These are phyloP conservation scores for Trypanosoma brucei DNA, from an alignment of 208 protist species.

Conservation along the genomic window DNA sequence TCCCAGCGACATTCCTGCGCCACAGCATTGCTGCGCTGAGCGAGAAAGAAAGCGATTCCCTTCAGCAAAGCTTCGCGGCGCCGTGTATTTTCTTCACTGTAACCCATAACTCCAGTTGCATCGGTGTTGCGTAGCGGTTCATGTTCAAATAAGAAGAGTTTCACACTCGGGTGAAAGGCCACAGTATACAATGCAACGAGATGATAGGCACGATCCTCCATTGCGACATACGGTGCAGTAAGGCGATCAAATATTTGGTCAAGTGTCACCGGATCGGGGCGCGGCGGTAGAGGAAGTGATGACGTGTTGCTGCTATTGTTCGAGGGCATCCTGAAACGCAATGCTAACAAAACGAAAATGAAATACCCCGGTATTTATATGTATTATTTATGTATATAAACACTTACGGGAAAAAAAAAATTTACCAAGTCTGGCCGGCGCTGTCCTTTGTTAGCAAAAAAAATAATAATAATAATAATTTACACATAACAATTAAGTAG, in stretches of 20 bases:
- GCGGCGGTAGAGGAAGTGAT: constrained; percentile 43
- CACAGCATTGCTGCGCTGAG: constrained; percentile 64
- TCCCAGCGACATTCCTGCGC: constrained; percentile 76
- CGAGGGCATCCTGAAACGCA: constrained; percentile 2
- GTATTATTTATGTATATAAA: no score
- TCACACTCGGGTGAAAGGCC: constrained; percentile 77
- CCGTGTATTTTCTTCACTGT: constrained; percentile 13
- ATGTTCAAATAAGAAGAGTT: constrained; percentile 73
- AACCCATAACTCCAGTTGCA: background rate
- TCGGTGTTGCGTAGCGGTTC: constrained; percentile 7
- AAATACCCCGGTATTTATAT: no score
- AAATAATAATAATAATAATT: no score
- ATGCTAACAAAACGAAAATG: no score
- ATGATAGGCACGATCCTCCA: constrained; percentile 66
- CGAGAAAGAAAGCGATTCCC: constrained; percentile 66
- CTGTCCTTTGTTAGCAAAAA: no score
- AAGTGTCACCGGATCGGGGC: constrained; percentile 75
- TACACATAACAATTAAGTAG: no score
- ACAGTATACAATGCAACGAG: constrained; percentile 75
- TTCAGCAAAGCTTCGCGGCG: constrained; percentile 57
- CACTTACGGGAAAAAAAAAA: no score
- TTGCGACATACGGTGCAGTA: constrained; percentile 28
- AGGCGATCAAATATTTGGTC: constrained; percentile 72
- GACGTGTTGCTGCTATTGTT: background rate
- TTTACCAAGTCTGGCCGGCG: no score